Conservation (phyloP, 768 basidiomycete genomes). For the Galerina marginata region DNA sequence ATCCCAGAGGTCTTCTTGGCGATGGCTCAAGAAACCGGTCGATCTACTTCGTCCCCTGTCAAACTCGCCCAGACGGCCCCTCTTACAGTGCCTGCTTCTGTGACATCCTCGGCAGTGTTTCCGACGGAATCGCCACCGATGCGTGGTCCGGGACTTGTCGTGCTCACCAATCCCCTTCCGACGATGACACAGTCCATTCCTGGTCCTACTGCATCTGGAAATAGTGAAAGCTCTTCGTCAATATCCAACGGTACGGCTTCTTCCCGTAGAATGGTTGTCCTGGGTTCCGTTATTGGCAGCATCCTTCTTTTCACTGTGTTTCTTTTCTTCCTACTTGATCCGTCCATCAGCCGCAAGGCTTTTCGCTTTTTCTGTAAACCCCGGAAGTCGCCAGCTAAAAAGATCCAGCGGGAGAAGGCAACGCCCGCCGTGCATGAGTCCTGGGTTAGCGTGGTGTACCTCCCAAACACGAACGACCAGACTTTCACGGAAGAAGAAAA, state of each 20-base stretch:
- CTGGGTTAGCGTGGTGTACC: background rate
- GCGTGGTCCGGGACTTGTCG: constrained; percentile 21
- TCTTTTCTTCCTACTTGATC: constrained; percentile 25
- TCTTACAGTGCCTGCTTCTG: background rate
- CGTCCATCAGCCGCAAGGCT: constrained; percentile 10
- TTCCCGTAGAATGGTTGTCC: constrained; percentile 17
- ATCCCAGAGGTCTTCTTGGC: constrained; percentile 18
- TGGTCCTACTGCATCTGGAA: background rate
- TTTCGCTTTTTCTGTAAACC: constrained; percentile 2
- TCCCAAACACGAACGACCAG: background rate
- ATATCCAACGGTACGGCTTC: constrained; percentile 1
- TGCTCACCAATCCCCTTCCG: constrained; percentile 7
- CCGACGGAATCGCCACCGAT: constrained; percentile 2
- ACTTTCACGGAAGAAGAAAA: background rate
- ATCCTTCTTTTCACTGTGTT: constrained; percentile 24
- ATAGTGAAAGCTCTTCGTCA: background rate
- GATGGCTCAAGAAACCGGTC: constrained; percentile 9
- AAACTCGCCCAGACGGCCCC: background rate
- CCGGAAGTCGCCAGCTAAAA: background rate
- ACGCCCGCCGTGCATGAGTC: constrained; percentile 4
- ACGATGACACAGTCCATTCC: background rate
- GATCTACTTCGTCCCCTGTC: background rate
- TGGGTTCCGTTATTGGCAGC: constrained; percentile 25
- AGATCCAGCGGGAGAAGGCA: constrained; percentile 11
- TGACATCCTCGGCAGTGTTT: constrained; percentile 3